phyloP scores from a whole-genome alignment of 345 rosid genomes.

The Murraya koenigii region DNA sequence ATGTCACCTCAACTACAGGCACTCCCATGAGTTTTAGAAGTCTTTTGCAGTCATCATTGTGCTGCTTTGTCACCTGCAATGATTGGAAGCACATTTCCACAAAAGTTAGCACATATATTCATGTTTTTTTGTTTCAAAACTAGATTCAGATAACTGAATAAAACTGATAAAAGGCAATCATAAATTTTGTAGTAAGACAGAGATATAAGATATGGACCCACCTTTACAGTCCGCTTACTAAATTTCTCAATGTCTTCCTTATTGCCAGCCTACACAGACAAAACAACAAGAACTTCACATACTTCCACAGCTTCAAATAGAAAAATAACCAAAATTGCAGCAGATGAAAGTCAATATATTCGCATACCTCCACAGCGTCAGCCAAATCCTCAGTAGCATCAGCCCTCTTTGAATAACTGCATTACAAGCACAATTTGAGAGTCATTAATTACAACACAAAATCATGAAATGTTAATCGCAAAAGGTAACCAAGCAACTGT shows the following conservation, averaged over 20 bases:
- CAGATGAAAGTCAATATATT: conserved; percentile 1
- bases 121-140: background rate
- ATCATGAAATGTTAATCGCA: background rate
- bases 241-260: conserved; percentile 91
- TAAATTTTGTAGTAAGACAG: background rate
- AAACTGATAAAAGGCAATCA: background rate
- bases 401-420: conserved; percentile 72
- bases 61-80: conserved; percentile 78
- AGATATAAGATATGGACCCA: conserved; percentile 17
- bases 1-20: conserved; percentile 78
- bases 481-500: background rate
- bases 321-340: background rate
- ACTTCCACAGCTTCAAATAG: background rate
- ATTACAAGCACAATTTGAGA: conserved; percentile 14
- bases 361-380: conserved; percentile 62
- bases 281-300: background rate
- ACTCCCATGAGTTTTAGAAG: conserved; percentile 90
- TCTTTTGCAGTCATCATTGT: conserved; percentile 89
- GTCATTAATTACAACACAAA: background rate
- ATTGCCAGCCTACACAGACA: conserved; percentile 54
- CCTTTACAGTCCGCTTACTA: conserved; percentile 94
- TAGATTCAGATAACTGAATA: background rate
- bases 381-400: conserved; percentile 74
- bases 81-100: conserved; percentile 8
- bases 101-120: background rate